phyloP scores from a whole-genome alignment of 139 green algal species.

The Ettlia oleoabundans region DNA sequence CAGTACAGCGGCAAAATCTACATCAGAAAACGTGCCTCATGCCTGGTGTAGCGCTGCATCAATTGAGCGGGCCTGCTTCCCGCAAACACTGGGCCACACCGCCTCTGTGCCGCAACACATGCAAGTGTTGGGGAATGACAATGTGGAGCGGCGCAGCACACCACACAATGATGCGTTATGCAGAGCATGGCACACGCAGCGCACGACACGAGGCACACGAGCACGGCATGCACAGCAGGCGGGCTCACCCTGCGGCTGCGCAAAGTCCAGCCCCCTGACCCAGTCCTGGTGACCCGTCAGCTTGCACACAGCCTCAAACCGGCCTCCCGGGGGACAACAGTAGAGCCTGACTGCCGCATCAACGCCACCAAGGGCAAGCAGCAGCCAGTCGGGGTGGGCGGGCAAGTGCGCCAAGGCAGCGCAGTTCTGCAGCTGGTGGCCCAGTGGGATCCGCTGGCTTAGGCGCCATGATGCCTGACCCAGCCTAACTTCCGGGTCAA shows the following conservation, averaged over 20 bases:
- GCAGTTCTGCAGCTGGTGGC: conserved; percentile 67
- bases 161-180: neutral
- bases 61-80: too few relatives aligned
- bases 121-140: neutral
- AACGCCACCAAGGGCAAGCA: conserved; percentile 81
- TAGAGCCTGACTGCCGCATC: conserved; percentile 71
- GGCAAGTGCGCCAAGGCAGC: conserved; percentile 61
- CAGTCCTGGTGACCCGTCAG: conserved; percentile 88
- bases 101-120: neutral
- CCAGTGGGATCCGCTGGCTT: conserved; percentile 32
- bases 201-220: neutral
- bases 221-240: too few relatives aligned
- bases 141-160: neutral
- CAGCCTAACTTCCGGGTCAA: neutral
- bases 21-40: too few relatives aligned
- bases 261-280: conserved; percentile 81
- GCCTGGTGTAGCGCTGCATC: too few relatives aligned
- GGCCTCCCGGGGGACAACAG: conserved; percentile 40
- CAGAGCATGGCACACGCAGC: neutral
- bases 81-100: neutral
- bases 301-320: conserved; percentile 61
- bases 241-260: conserved; percentile 37
- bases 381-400: conserved; percentile 53
- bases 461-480: conserved; percentile 12
- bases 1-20: too few relatives aligned